Evolutionary conservation across 495 filamentous ascomycete genomes (phyloP), one percentile per base, ranked within the genome.

Genomic region (Penicillium steckii): DNA sequence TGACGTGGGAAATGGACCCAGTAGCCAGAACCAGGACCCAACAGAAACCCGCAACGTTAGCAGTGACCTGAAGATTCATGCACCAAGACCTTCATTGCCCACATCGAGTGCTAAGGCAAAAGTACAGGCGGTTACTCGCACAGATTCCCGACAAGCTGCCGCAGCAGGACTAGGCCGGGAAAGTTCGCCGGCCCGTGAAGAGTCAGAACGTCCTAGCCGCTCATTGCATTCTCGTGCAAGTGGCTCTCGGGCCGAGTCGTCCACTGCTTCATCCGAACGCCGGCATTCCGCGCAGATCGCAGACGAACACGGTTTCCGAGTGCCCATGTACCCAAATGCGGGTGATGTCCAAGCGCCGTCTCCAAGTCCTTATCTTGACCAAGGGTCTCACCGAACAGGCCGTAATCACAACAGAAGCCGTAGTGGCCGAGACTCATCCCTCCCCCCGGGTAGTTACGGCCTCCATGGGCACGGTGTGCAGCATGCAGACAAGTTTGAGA

Each of bases 271-370:
- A 18, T 74, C 67, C 27, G 82, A 74, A 57, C 83, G 73, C 48
- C 70, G 61, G 26, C 78, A 62, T 46, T 76, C 77, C 46, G 59
- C 77, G 41, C 71, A 78, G n/a, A 57, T 74, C 46, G 83, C 84
- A 10, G 85, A 88, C 17, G 89, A 91, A 56, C 83, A 87, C 53
- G 93, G 93, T 10, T 95, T 96, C 55, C 93, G 90, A 59, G 92
- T 97, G 18, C 95, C 94, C 27, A 95, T 99, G 91, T 87, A 93
- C 62, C 86, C 86, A 29, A 84, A 95, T 71, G 92, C 91, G 32
- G 94, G 94, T 37, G 94, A 97, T 69, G 95, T 99, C 8, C 94
- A 99, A 71, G 94, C 94, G 10, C 94, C 94, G 0, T 92, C 95
- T 0, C 90, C 92, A 3, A 82, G 87, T 13, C 89, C 85, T n/a